Evolutionary conservation across 2,329 filamentous ascomycete genomes (phyloP).

Genomic region (Aspergillus sp.): DNA sequence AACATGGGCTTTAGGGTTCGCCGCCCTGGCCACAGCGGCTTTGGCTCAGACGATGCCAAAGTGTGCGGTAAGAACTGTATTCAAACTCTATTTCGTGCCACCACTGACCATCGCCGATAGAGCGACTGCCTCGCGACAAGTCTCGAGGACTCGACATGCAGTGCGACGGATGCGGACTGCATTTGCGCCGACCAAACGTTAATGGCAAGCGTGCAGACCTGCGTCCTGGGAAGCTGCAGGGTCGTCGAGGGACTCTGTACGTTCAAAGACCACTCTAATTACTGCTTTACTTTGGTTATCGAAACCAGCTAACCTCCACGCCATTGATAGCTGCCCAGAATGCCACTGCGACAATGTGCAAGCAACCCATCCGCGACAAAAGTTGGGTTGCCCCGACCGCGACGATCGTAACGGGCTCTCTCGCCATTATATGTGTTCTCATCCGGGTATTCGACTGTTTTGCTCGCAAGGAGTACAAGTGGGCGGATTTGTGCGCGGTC

Average conservation of each 20-base stretch:
- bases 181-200: constrained; percentile 1
- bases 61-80: not conserved
- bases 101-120: not conserved
- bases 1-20: not conserved
- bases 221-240: not conserved
- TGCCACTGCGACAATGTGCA: constrained; percentile 4
- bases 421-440: not conserved
- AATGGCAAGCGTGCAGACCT: not conserved
- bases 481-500: constrained; percentile 1
- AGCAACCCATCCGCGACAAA: constrained; percentile 1
- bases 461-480: not conserved
- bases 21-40: not conserved
- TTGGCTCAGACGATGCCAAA: not conserved
- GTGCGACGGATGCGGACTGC: not conserved
- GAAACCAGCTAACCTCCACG: not conserved
- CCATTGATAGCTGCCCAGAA: not conserved
- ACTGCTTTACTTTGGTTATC: not conserved
- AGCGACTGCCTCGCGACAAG: not conserved
- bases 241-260: not conserved
- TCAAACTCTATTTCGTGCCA: too few relatives aligned
- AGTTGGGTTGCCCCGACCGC: not conserved
- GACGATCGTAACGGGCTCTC: not conserved
- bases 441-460: not conserved
- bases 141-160: not conserved
- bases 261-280: not conserved